Evolutionary conservation across 2,329 filamentous ascomycete species (phyloP).

Genomic region (Botrytis aclada): DNA sequence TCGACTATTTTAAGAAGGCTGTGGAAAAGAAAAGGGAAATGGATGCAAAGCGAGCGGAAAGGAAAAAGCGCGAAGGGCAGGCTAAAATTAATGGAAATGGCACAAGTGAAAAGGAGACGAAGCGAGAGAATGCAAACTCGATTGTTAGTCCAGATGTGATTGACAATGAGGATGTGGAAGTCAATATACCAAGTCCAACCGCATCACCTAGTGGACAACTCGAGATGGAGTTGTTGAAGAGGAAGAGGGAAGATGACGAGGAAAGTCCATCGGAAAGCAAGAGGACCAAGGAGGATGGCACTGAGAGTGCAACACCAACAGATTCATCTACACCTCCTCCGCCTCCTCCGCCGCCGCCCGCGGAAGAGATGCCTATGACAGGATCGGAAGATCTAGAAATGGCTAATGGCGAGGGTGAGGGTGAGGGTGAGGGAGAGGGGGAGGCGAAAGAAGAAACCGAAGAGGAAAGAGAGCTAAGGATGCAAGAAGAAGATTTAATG

Average conservation of each 20-base stretch:
- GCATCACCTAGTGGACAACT: conserved; percentile 16
- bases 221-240: conserved; percentile 48
- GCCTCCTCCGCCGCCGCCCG: conserved; percentile 33
- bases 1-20: conserved; percentile 83
- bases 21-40: conserved; percentile 69
- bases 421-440: background rate
- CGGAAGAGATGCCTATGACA: conserved; percentile 19
- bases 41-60: conserved; percentile 62
- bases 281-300: conserved; percentile 32
- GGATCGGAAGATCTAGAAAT: background rate
- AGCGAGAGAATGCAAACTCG: background rate
- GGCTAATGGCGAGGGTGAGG: background rate
- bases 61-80: conserved; percentile 28
- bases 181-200: conserved; percentile 10
- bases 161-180: conserved; percentile 30
- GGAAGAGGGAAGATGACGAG: conserved; percentile 54
- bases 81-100: conserved; percentile 26
- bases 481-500: conserved; percentile 31
- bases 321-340: conserved; percentile 29
- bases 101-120: background rate
- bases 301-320: background rate
- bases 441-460: conserved; percentile 24
- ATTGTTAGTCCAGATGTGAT: conserved; percentile 33
- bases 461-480: conserved; percentile 27
- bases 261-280: conserved; percentile 31